These are phyloP conservation scores for Penicillium chermesinum DNA, from an alignment of 495 filamentous ascomycete species.

Conservation along the genomic window DNA sequence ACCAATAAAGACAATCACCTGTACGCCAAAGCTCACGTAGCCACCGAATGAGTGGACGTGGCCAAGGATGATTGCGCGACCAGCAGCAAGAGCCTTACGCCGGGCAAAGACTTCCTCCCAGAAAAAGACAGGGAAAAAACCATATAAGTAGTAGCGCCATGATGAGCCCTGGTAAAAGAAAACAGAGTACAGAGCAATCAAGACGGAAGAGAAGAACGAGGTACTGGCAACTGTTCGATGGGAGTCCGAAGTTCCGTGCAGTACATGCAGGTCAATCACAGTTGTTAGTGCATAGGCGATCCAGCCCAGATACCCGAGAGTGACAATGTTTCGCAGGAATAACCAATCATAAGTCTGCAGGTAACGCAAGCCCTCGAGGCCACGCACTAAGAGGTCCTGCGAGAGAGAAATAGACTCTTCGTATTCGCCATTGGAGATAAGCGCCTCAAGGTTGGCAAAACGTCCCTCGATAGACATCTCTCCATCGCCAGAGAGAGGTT, in stretches of 20 bases:
- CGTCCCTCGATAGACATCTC: constrained; percentile 61
- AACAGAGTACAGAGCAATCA: constrained; percentile 69
- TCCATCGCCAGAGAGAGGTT: constrained; percentile 50
- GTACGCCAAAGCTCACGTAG: constrained; percentile 50
- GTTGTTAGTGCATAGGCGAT: constrained; percentile 92
- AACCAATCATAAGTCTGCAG: constrained; percentile 97
- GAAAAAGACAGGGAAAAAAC: constrained; percentile 84
- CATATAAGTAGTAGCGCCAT: constrained; percentile 86
- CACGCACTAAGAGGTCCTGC: constrained; percentile 66
- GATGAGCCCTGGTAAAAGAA: constrained; percentile 76
- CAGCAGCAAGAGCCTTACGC: constrained; percentile 61
- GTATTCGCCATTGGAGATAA: constrained; percentile 62
- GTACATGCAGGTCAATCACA: constrained; percentile 82
- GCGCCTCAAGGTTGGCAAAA: constrained; percentile 57
- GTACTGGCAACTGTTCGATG: constrained; percentile 57
- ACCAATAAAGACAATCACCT: constrained; percentile 59
- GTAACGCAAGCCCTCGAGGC: constrained; percentile 83
- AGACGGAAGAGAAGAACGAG: constrained; percentile 67
- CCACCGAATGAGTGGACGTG: constrained; percentile 56
- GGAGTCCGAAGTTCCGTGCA: constrained; percentile 65
- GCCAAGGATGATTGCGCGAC: constrained; percentile 62
- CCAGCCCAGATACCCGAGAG: constrained; percentile 93
- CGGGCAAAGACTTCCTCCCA: constrained; percentile 95
- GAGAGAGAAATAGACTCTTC: constrained; percentile 73
- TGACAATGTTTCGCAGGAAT: constrained; percentile 90